Conservation (phyloP, 805 yeast genomes). For the Alloascoidea africana region DNA sequence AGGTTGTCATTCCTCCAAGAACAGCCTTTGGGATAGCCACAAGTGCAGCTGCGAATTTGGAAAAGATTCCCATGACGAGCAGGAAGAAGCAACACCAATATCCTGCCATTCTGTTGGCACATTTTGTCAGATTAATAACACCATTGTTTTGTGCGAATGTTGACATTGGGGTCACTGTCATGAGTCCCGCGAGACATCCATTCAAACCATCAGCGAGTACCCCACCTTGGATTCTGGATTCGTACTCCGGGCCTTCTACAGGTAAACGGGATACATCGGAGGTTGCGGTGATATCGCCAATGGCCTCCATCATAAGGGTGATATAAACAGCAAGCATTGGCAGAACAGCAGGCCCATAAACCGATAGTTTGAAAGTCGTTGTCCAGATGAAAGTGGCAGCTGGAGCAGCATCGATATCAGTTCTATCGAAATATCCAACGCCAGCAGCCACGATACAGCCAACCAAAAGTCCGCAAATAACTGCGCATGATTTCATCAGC, state of each 20-base stretch:
- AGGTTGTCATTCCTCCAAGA: constrained; percentile 80
- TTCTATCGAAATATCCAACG: constrained; percentile 57
- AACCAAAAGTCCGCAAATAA: constrained; percentile 65
- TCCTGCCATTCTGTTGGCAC: constrained; percentile 76
- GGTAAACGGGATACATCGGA: constrained; percentile 80
- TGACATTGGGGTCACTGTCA: constrained; percentile 81
- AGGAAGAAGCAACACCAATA: constrained; percentile 71
- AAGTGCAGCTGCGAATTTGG: constrained; percentile 82
- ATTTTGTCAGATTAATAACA: constrained; percentile 81
- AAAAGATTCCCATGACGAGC: constrained; percentile 73
- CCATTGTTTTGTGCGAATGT: constrained; percentile 94
- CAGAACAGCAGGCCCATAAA: constrained; percentile 76
- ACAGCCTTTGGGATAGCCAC: constrained; percentile 69
- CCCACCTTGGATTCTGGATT: constrained; percentile 87
- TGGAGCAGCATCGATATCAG: constrained; percentile 53
- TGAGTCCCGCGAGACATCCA: constrained; percentile 60
- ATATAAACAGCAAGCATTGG: constrained; percentile 78
- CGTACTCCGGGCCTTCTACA: constrained; percentile 70
- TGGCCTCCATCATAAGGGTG: constrained; percentile 81
- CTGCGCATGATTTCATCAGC: constrained; percentile 89
- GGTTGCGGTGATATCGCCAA: constrained; percentile 91
- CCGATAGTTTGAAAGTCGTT: constrained; percentile 58
- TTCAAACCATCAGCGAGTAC: constrained; percentile 78
- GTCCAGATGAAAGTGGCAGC: constrained; percentile 81
- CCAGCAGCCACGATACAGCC: constrained; percentile 94